phyloP scores from a whole-genome alignment of 1,284 basidiomycete genomes.

The Prillingera fragicola region DNA sequence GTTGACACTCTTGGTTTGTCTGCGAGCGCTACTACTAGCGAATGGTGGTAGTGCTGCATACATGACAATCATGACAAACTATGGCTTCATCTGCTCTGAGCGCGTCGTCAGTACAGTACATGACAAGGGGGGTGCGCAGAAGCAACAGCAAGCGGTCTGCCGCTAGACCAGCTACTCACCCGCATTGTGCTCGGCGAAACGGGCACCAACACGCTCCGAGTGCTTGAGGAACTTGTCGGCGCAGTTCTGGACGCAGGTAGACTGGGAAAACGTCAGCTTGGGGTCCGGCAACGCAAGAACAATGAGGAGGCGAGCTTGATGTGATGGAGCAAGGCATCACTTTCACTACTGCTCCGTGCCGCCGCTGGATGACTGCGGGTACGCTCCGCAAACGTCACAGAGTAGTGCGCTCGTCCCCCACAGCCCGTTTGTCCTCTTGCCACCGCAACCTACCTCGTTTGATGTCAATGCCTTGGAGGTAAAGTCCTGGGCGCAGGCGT shows the following conservation, averaged over 20 bases:
- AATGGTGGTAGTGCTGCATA: slow-evolving; percentile 6
- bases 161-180: too few relatives aligned
- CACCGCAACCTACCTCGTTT: slow-evolving; percentile 68
- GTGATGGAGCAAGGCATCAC: neutral
- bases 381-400: neutral
- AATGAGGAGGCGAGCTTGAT: neutral
- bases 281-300: too few relatives aligned
- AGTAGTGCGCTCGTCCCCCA: neutral
- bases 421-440: neutral
- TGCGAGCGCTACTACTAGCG: too few relatives aligned
- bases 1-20: too few relatives aligned
- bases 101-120: too few relatives aligned
- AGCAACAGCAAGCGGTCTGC: too few relatives aligned
- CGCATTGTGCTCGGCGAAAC: slow-evolving; percentile 85
- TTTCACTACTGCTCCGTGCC: neutral
- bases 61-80: too few relatives aligned
- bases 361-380: neutral
- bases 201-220: slow-evolving; percentile 85
- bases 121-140: too few relatives aligned
- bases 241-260: slow-evolving; percentile 58
- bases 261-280: slow-evolving; percentile 46
- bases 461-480: slow-evolving; percentile 86
- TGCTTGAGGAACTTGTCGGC: slow-evolving; percentile 96
- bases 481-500: slow-evolving; percentile 90
- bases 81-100: slow-evolving; percentile 6